Evolutionary conservation across 257 asterid species (phyloP), one percentile per base, ranked within the genome.

Genomic region (Agastache rugosa): DNA sequence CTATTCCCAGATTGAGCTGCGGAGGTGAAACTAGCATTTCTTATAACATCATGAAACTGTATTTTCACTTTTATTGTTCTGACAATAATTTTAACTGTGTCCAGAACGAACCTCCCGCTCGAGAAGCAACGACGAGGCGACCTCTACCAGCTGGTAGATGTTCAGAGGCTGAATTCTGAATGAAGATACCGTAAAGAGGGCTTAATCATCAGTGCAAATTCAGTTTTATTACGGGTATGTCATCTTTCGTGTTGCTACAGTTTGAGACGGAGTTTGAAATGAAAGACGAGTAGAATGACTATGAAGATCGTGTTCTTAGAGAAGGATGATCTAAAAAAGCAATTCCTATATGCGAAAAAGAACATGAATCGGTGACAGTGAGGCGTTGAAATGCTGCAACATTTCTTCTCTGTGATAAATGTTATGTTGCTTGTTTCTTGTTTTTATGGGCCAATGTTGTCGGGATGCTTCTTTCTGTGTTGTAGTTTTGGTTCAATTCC

Each of bases 51-150:
- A 66, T 4, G 15, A 22, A 44, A 71, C 62, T 22, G 62, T 35
- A 58, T 63, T 35, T 8, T 44, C 12, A 8, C 1, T 12, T 48
- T 41, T 8, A 53, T 23, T 10, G 6, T 69, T 31, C 54, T 66
- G 11, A 67, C 31, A 0, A 8, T 17, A 16, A 11, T 20, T 61
- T 51, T 25, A 22, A 51, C 64, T 10, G 11, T 34, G 19, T 72
- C 4, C 90, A 93, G 97, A 82, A 83, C 91, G 44, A 90, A 88
- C 72, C 94, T 93, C 35, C 98, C 97, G 17, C 83, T 93, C 47
- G 96, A 88, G 86, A 89, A 87, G 83, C 98, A 93, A 82, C 84
- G 96, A 80, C 90, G 94, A 59, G 97, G 98, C 11, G 98, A 93
- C 69, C 96, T 93, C 59, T 93, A 93, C 86, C 97, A 84, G 93